Evolutionary conservation across 83 land plant genomes (phyloP).

Genomic region (Picea abies): DNA sequence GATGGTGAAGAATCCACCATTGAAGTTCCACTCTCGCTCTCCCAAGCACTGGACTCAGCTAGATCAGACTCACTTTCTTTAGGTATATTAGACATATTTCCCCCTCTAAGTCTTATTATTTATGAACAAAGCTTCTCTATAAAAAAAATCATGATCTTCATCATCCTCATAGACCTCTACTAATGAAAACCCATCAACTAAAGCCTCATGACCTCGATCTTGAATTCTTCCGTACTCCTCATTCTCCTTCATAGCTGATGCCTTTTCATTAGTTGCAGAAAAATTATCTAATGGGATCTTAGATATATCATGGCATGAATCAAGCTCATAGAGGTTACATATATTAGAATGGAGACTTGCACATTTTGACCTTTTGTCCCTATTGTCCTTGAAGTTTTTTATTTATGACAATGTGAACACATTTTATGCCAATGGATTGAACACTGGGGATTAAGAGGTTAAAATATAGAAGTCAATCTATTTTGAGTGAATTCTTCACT

Average conservation of each 20-base stretch:
- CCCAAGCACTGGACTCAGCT: slow-evolving; percentile 18
- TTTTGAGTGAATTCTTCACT: too few relatives aligned
- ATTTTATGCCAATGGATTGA: too few relatives aligned
- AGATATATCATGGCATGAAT: neutral
- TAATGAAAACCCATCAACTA: neutral
- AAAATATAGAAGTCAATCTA: too few relatives aligned
- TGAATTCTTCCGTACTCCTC: neutral
- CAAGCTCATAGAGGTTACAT: too few relatives aligned
- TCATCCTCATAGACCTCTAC: slow-evolving; percentile 20
- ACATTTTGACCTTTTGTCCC: too few relatives aligned
- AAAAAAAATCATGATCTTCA: slow-evolving; percentile 35
- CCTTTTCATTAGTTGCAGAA: neutral
- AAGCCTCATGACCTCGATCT: neutral
- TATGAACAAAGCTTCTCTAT: slow-evolving; percentile 49
- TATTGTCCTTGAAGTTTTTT: too few relatives aligned
- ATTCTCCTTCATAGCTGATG: neutral
- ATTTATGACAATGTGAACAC: too few relatives aligned
- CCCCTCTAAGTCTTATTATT: slow-evolving; percentile 33
- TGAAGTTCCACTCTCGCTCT: slow-evolving; percentile 1
- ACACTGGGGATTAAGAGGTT: too few relatives aligned
- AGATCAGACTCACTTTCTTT: slow-evolving; percentile 27
- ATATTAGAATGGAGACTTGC: too few relatives aligned
- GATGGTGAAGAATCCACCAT: neutral
- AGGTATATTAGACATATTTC: slow-evolving; percentile 56
- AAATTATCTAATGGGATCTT: neutral